These are phyloP conservation scores for Talaromyces piceae DNA, from an alignment of 2,329 filamentous ascomycete genomes.

Conservation along the genomic window DNA sequence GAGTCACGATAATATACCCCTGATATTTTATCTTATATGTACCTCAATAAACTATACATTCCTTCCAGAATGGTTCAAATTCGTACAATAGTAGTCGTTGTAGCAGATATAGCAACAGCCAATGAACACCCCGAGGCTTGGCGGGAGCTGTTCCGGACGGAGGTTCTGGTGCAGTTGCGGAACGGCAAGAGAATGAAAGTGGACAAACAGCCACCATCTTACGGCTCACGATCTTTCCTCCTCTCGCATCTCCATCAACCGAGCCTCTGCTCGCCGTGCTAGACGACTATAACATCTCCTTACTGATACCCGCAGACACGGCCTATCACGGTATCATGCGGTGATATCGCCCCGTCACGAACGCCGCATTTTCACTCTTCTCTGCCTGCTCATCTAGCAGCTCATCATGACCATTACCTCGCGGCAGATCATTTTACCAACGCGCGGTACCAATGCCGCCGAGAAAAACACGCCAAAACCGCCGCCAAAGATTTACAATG, in stretches of 20 bases:
- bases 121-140: constrained; percentile 8
- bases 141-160: constrained; percentile 7
- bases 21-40: neutral
- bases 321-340: constrained; percentile 1
- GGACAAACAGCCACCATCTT: neutral
- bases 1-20: constrained; percentile 11
- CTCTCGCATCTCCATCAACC: neutral
- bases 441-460: constrained; percentile 31
- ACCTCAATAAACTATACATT: too few relatives aligned
- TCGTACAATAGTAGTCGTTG: neutral
- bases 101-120: neutral
- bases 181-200: constrained; percentile 1
- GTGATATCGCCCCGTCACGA: neutral
- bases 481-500: constrained; percentile 46
- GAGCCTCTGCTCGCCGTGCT: neutral
- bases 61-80: too few relatives aligned
- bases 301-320: neutral
- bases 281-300: neutral
- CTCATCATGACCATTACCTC: constrained; percentile 39
- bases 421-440: constrained; percentile 27
- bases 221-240: neutral
- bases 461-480: constrained; percentile 41
- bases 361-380: neutral
- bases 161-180: constrained; percentile 5
- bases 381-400: constrained; percentile 3